Conservation (phyloP, 2,329 filamentous ascomycete genomes). For the Scopulariopsis brevicaulis region DNA sequence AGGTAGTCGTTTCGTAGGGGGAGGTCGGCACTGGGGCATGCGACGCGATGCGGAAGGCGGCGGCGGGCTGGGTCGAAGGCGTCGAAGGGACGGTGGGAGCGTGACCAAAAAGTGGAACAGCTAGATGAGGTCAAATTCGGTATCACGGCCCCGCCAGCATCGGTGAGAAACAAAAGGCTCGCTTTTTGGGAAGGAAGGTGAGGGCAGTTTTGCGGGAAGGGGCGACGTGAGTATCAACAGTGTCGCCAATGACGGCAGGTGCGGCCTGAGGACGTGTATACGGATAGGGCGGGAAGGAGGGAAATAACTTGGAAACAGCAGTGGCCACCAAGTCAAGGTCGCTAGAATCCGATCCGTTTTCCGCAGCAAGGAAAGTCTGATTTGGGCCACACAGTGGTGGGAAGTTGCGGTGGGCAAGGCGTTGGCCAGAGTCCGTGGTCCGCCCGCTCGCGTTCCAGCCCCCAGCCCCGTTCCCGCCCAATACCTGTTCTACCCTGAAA, state of each 20-base stretch:
- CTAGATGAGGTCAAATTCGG: neutral
- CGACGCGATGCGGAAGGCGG: neutral
- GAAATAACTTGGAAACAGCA: neutral
- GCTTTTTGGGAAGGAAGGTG: neutral
- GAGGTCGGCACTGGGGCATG: neutral
- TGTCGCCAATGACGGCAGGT: neutral
- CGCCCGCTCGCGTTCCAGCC: neutral
- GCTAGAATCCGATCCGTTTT: neutral
- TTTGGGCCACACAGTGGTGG: neutral
- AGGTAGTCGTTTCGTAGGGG: neutral
- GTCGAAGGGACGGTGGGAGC: neutral
- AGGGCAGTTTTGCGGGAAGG: neutral
- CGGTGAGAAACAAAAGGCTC: neutral
- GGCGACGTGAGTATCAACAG: neutral
- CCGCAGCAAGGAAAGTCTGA: neutral
- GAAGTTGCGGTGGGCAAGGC: neutral
- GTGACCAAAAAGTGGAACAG: neutral
- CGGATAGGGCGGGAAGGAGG: neutral
- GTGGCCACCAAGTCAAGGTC: neutral
- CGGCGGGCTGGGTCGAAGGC: neutral
- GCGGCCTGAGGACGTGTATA: neutral
- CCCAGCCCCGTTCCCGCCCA: neutral
- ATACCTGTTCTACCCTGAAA: constrained; percentile 6
- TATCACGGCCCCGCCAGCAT: neutral
- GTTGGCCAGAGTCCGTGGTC: neutral